Conservation (phyloP, 2,329 filamentous ascomycete genomes). For the Cryphonectria naterciae region DNA sequence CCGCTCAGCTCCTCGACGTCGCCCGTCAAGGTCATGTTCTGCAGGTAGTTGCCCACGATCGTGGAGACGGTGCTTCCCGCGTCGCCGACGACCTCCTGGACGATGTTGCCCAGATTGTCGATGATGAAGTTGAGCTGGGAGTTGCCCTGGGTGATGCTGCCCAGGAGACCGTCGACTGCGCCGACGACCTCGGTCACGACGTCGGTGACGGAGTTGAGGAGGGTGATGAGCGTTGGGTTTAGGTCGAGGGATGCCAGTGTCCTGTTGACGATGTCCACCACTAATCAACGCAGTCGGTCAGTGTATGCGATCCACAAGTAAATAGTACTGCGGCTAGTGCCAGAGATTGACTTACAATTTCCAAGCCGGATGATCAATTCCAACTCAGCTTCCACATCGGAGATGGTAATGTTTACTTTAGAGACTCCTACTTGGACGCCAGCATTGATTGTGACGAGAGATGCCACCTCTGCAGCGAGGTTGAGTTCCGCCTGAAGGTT, state of each 20-base stretch:
- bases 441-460: constrained; percentile 58
- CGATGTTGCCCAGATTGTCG: constrained; percentile 66
- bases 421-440: constrained; percentile 55
- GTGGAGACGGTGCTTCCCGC: constrained; percentile 49
- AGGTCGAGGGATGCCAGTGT: constrained; percentile 63
- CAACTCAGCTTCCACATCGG: constrained; percentile 61
- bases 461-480: constrained; percentile 62
- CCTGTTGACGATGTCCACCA: constrained; percentile 64
- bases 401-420: constrained; percentile 64
- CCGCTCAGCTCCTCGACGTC: constrained; percentile 40
- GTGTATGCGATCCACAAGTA: background rate
- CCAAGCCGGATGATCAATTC: constrained; percentile 64
- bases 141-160: constrained; percentile 60
- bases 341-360: constrained; percentile 38
- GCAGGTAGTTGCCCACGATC: constrained; percentile 61
- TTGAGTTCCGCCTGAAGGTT: constrained; percentile 63
- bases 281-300: constrained; percentile 24
- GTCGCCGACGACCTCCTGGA: constrained; percentile 58
- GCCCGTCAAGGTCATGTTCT: constrained; percentile 60
- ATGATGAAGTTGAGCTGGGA: constrained; percentile 59
- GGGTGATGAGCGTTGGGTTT: constrained; percentile 62
- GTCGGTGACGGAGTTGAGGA: constrained; percentile 57
- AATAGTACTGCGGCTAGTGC: too few relatives aligned
- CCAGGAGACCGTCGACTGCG: constrained; percentile 61
- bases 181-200: constrained; percentile 58